A percentile compares a stretch with the other conserved stretches of the same genome.
Conservation (phyloP, 2,329 filamentous ascomycete species). For the Hypoxylon sp. region DNA sequence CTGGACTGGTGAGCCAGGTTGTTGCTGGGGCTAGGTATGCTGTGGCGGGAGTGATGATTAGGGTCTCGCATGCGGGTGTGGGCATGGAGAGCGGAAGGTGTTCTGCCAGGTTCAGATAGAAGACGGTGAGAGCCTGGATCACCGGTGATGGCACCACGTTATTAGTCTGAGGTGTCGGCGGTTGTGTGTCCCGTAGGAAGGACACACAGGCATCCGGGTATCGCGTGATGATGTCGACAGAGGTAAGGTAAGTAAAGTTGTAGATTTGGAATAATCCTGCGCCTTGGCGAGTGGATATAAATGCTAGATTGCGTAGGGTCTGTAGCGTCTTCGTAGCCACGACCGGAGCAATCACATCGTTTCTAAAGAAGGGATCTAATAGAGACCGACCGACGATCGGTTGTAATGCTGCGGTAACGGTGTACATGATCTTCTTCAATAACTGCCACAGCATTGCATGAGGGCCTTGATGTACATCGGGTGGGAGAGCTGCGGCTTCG, state of each 20-base stretch:
- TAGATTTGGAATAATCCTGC: constrained; percentile 83
- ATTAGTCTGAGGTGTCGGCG: constrained; percentile 53
- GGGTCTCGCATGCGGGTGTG: constrained; percentile 71
- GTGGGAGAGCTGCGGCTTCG: constrained; percentile 68
- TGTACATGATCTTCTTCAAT: constrained; percentile 78
- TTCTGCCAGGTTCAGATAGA: constrained; percentile 87
- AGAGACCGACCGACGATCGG: constrained; percentile 73
- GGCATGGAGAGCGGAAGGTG: constrained; percentile 79
- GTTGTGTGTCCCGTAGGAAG: constrained; percentile 71
- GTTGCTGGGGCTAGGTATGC: constrained; percentile 68
- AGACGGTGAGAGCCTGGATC: constrained; percentile 80
- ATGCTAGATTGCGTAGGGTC: constrained; percentile 79
- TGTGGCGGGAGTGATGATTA: constrained; percentile 77
- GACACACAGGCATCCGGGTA: constrained; percentile 71
- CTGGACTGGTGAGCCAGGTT: constrained; percentile 39
- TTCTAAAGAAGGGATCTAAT: constrained; percentile 58
- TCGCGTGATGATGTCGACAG: constrained; percentile 82
- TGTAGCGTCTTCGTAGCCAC: constrained; percentile 77
- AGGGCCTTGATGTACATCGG: constrained; percentile 71
- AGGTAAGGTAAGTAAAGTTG: constrained; percentile 81
- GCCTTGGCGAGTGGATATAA: constrained; percentile 79
- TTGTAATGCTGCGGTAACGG: constrained; percentile 76
- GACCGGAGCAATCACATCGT: constrained; percentile 61
- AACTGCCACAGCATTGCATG: constrained; percentile 78
- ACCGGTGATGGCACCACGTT: constrained; percentile 69